These are phyloP conservation scores for Trichoderma sp. DNA, from an alignment of 2,329 filamentous ascomycete species.

Conservation along the genomic window DNA sequence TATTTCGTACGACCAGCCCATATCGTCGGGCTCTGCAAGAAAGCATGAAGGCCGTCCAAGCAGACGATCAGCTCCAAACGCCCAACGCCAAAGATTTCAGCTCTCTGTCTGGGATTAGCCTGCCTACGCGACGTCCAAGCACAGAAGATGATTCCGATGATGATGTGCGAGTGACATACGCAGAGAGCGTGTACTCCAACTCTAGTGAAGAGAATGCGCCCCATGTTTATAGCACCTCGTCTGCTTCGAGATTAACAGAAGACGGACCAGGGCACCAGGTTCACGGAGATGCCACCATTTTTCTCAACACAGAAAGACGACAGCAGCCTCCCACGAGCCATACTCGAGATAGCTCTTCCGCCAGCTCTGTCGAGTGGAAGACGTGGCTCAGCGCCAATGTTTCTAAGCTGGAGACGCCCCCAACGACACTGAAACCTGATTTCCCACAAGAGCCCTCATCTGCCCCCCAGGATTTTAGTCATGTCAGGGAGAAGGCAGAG, in stretches of 20 bases:
- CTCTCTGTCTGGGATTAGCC: constrained; percentile 39
- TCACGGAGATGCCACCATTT: constrained; percentile 20
- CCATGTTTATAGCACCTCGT: not conserved
- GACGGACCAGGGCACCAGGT: not conserved
- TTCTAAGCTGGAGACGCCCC: constrained; percentile 42
- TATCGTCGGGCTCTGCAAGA: constrained; percentile 52
- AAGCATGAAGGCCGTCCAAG: constrained; percentile 41
- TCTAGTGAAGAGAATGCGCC: constrained; percentile 26
- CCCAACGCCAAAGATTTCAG: constrained; percentile 38
- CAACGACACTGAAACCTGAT: constrained; percentile 19
- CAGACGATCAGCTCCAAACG: constrained; percentile 25
- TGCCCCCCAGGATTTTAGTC: constrained; percentile 31
- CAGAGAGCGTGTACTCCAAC: constrained; percentile 51
- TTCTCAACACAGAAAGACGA: constrained; percentile 16
- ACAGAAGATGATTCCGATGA: constrained; percentile 39
- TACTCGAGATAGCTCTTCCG: constrained; percentile 39
- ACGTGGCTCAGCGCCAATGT: constrained; percentile 52
- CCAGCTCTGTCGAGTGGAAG: constrained; percentile 55
- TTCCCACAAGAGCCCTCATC: constrained; percentile 2
- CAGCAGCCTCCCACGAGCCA: constrained; percentile 22
- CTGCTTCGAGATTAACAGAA: not conserved
- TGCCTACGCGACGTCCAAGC: constrained; percentile 41
- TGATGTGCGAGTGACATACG: constrained; percentile 37
- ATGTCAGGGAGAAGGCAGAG: constrained; percentile 50
- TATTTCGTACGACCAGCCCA: constrained; percentile 55